Conservation (phyloP, 2,329 filamentous ascomycete genomes). For the Epichloe baconii region DNA sequence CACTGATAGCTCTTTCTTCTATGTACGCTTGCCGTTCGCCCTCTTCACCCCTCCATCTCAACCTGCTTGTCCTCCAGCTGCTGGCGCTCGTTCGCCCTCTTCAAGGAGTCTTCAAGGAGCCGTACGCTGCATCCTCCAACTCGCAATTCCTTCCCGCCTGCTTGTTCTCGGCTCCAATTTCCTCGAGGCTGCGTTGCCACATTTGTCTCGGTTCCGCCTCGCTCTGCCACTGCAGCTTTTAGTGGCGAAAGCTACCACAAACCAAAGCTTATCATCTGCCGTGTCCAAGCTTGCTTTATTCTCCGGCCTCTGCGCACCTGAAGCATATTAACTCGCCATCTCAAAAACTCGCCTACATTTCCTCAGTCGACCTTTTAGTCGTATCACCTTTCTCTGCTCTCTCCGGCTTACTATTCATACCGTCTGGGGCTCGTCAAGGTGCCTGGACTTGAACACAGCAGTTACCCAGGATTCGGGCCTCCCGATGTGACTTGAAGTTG, state of each 20-base stretch:
- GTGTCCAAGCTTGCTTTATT: background rate
- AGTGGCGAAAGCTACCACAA: background rate
- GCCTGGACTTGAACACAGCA: background rate
- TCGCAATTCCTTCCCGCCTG: background rate
- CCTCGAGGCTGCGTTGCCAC: background rate
- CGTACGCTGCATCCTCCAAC: background rate
- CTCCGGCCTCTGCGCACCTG: background rate
- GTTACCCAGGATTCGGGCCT: background rate
- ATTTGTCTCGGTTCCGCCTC: background rate
- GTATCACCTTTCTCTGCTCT: background rate
- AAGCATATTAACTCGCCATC: background rate
- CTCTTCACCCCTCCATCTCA: background rate
- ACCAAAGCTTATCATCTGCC: constrained; percentile 2
- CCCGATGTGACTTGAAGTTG: constrained; percentile 2
- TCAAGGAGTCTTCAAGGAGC: background rate
- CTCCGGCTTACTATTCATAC: background rate
- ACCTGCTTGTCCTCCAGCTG: background rate
- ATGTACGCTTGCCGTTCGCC: background rate
- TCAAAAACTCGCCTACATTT: background rate
- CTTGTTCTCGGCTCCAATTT: background rate
- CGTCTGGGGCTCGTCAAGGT: background rate
- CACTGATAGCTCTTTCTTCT: background rate
- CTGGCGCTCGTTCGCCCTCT: background rate
- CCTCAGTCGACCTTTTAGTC: background rate
- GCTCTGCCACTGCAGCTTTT: background rate